Evolutionary conservation across 768 basidiomycete genomes (phyloP).

Genomic region (Suillus luteus): DNA sequence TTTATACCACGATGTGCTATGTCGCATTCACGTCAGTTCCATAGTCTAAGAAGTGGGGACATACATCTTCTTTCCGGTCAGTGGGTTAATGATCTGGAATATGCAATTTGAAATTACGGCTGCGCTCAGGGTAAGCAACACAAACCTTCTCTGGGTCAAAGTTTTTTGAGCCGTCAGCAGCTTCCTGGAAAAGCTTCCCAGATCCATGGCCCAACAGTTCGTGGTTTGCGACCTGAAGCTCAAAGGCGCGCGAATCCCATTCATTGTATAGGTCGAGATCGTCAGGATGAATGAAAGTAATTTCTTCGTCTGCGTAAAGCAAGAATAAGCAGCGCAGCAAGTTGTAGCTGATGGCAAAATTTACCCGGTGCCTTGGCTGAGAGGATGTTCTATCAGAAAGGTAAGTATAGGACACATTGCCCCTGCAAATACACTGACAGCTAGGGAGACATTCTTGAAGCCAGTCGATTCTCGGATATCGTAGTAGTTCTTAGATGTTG

Average conservation of each 20-base stretch:
- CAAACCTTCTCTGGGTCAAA: slow-evolving; percentile 70
- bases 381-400: slow-evolving; percentile 63
- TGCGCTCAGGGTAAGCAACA: slow-evolving; percentile 7
- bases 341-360: slow-evolving; percentile 19
- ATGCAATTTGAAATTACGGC: neutral
- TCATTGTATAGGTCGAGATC: slow-evolving; percentile 73
- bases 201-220: slow-evolving; percentile 86
- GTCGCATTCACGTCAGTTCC: neutral
- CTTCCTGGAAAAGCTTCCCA: slow-evolving; percentile 81
- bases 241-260: slow-evolving; percentile 80
- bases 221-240: slow-evolving; percentile 89
- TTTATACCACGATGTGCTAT: slow-evolving; percentile 83
- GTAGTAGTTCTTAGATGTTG: slow-evolving; percentile 65
- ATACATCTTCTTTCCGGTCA: slow-evolving; percentile 76
- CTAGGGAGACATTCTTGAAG: slow-evolving; percentile 88
- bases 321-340: neutral
- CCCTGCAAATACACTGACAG: slow-evolving; percentile 45
- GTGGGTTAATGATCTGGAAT: slow-evolving; percentile 71
- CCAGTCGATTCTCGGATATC: slow-evolving; percentile 79
- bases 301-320: slow-evolving; percentile 57
- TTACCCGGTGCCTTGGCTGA: slow-evolving; percentile 84
- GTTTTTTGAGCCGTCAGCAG: slow-evolving; percentile 74
- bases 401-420: neutral
- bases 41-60: slow-evolving; percentile 18
- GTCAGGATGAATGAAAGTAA: slow-evolving; percentile 82